Evolutionary conservation across 768 basidiomycete species (phyloP), one percentile per base, ranked within the genome.

Genomic region (Amanita subjunquillea): DNA sequence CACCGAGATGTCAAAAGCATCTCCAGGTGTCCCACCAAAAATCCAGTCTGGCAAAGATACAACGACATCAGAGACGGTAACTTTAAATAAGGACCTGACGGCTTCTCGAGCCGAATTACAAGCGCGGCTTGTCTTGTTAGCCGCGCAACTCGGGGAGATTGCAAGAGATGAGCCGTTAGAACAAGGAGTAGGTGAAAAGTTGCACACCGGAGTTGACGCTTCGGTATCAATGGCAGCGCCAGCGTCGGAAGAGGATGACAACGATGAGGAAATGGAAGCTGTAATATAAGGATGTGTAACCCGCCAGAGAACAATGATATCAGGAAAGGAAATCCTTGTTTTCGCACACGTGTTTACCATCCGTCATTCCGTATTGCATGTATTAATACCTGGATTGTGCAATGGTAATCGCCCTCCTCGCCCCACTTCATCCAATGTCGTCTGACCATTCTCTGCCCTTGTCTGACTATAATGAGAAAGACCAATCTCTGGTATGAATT

Each of bases 101-200:
- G 56, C 73, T 50, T 70, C 77, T 43, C 74, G 87, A 15, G 85
- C 86, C 34, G 78, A 82, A 50, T 63, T 89, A 50, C 87, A 88
- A 60, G 85, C 83, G 0, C 84, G 84, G 57, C 71, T 89, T 41
- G 85, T 81, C 2, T 71, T 89, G 29, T 63, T 89, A 51, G 84
- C 86, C 4, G 83, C 81, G 0, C 87, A 89, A 60, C 62, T 90
- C 23, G 76, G 78, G 23, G 87, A 87, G 62, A 70, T 65, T 23
- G 70, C 72, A 32, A 68, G 69, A 30, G 63, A 48, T 25, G 36
- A 49, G 2, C 17, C 12, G 12, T 3, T 23, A 12, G 43, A 25
- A 13, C 25, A 23, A n/a, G 29, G n/a, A 6, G 9, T 9, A 7
- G 17, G 4, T 8, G 39, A 40, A 40, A 8, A 15, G 39, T n/a